These are phyloP conservation scores for Striga hermonthica DNA, from an alignment of 305 asterid genomes.

Conservation along the genomic window DNA sequence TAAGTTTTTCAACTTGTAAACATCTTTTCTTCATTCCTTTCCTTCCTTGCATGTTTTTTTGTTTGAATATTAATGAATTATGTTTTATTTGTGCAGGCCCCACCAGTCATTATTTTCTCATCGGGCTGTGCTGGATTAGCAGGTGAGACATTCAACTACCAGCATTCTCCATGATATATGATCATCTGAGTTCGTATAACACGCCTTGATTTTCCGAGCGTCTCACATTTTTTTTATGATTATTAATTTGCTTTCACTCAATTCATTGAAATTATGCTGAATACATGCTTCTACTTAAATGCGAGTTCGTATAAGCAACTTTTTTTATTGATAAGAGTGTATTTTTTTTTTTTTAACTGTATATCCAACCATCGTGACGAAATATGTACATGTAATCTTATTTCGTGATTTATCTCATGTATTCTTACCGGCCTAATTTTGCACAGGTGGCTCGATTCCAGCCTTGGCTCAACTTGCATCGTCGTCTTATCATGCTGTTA, in stretches of 20 bases:
- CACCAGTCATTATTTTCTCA: constrained; percentile 77
- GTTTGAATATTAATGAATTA: constrained; percentile 16
- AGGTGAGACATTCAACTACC: constrained; percentile 39
- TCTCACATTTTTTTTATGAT: neutral
- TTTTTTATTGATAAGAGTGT: neutral
- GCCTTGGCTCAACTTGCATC: constrained; percentile 80
- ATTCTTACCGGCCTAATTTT: constrained; percentile 24
- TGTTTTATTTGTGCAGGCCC: constrained; percentile 54
- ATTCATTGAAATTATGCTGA: neutral
- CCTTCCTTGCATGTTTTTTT: neutral
- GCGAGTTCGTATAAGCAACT: neutral
- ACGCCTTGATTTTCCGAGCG: neutral
- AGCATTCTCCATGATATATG: too few relatives aligned
- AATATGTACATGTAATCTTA: neutral
- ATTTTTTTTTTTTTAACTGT: constrained; percentile 8
- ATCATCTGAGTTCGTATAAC: neutral
- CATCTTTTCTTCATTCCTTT: neutral
- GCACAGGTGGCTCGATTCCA: constrained; percentile 81
- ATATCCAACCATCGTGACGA: neutral
- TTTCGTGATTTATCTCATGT: too few relatives aligned
- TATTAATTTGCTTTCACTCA: constrained; percentile 9
- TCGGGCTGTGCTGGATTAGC: constrained; percentile 87
- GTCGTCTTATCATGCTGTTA: constrained; percentile 67
- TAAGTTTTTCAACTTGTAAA: too few relatives aligned
- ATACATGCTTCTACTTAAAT: neutral